Conservation (phyloP, 2,329 filamentous ascomycete genomes). For the Botrytis aclada region DNA sequence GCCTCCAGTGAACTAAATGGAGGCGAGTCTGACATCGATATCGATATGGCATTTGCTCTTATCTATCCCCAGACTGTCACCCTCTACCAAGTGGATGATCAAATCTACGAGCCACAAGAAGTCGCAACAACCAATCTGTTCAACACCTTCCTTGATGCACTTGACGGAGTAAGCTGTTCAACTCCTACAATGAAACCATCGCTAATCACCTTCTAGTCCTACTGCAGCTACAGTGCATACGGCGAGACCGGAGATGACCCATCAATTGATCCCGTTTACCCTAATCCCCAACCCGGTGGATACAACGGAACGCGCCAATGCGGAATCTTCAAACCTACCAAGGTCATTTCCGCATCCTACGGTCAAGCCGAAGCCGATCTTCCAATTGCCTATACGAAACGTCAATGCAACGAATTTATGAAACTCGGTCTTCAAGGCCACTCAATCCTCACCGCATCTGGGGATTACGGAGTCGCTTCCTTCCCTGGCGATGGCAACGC, state of each 20-base stretch:
- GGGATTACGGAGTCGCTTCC: constrained; percentile 54
- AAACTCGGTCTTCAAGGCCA: constrained; percentile 67
- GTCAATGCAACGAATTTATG: constrained; percentile 61
- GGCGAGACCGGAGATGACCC: constrained; percentile 43
- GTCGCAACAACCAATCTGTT: constrained; percentile 31
- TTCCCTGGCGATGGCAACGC: constrained; percentile 59
- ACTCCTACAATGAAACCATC: neutral
- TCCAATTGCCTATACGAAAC: constrained; percentile 56
- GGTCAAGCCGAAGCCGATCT: constrained; percentile 65
- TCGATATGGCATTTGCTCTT: constrained; percentile 36
- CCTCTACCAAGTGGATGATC: constrained; percentile 34
- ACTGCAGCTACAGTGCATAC: constrained; percentile 46
- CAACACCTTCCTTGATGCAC: constrained; percentile 35
- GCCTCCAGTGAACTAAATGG: constrained; percentile 6
- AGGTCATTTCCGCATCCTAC: constrained; percentile 59
- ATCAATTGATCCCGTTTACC: constrained; percentile 45
- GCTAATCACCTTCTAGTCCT: constrained; percentile 31
- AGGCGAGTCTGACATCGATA: constrained; percentile 39
- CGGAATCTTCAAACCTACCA: constrained; percentile 27
- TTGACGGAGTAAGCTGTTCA: constrained; percentile 28
- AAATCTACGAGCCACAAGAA: constrained; percentile 28
- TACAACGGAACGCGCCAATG: constrained; percentile 40
- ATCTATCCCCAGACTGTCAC: constrained; percentile 27
- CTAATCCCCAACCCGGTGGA: constrained; percentile 40
- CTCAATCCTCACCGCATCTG: constrained; percentile 60